Evolutionary conservation across 2,329 filamentous ascomycete genomes (phyloP).

Genomic region (Aspergillus japonicus): DNA sequence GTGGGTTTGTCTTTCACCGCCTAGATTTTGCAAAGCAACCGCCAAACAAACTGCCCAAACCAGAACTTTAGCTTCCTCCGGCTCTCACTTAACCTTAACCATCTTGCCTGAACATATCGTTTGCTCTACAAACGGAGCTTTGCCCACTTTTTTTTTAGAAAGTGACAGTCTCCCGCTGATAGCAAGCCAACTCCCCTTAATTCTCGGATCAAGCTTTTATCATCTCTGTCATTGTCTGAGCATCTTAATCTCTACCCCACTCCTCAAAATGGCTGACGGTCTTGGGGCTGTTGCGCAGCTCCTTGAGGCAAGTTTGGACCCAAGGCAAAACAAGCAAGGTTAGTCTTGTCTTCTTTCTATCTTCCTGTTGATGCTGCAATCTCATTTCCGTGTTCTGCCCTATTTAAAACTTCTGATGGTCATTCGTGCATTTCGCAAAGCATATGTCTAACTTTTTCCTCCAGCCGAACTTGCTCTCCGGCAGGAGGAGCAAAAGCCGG

Average conservation of each 20-base stretch:
- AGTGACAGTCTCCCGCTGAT: constrained; percentile 5
- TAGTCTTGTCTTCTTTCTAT: constrained; percentile 31
- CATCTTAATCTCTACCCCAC: constrained; percentile 8
- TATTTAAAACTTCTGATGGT: not conserved
- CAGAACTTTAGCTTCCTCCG: constrained; percentile 26
- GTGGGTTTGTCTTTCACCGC: constrained; percentile 25
- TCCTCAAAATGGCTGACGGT: constrained; percentile 57
- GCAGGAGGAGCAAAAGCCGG: constrained; percentile 74
- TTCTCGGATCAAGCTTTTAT: not conserved
- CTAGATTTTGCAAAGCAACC: constrained; percentile 26
- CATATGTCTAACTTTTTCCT: constrained; percentile 2
- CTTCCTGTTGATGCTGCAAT: not conserved
- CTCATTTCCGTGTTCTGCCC: not conserved
- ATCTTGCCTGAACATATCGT: not conserved
- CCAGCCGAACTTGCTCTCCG: constrained; percentile 79
- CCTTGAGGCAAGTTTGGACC: constrained; percentile 87
- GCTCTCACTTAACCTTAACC: constrained; percentile 11
- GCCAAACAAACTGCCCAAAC: constrained; percentile 36
- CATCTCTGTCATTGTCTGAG: constrained; percentile 1
- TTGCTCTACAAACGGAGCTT: not conserved
- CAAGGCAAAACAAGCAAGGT: constrained; percentile 87
- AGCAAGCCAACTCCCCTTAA: not conserved
- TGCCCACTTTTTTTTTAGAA: not conserved
- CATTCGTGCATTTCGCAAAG: not conserved
- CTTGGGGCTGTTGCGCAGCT: constrained; percentile 71